phyloP scores from a whole-genome alignment of 179 eudicot species.

The Vitellaria paradoxa region DNA sequence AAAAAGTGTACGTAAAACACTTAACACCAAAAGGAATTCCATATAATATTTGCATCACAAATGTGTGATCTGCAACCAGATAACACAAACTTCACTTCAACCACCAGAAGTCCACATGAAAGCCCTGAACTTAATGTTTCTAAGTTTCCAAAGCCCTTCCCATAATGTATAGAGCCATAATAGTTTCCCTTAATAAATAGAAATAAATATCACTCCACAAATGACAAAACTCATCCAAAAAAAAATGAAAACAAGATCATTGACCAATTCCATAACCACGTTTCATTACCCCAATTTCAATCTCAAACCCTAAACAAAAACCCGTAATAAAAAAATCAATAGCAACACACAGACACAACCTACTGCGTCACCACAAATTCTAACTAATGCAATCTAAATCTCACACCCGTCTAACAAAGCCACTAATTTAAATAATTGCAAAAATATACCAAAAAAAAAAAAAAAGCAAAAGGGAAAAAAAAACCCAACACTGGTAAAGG shows the following conservation, averaged over 20 bases:
- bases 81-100: not conserved
- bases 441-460: not conserved
- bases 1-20: not conserved
- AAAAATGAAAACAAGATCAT: not conserved
- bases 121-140: not conserved
- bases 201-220: not conserved
- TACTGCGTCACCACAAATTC: not conserved
- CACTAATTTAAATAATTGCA: not conserved
- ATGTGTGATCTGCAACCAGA: not conserved
- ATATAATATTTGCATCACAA: not conserved
- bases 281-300: not conserved
- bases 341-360: not conserved
- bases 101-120: not conserved
- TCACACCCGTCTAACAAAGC: not conserved
- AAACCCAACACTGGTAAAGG: not conserved
- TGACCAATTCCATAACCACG: not conserved
- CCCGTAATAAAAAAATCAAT: not conserved
- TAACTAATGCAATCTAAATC: not conserved
- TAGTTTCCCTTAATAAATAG: not conserved
- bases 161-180: not conserved
- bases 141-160: not conserved
- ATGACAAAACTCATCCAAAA: not conserved
- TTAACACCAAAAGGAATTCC: not conserved
- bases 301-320: slow-evolving; percentile 6
- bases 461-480: too few relatives aligned